Conservation (phyloP, 768 basidiomycete species). For the Naganishia vishniacii region DNA sequence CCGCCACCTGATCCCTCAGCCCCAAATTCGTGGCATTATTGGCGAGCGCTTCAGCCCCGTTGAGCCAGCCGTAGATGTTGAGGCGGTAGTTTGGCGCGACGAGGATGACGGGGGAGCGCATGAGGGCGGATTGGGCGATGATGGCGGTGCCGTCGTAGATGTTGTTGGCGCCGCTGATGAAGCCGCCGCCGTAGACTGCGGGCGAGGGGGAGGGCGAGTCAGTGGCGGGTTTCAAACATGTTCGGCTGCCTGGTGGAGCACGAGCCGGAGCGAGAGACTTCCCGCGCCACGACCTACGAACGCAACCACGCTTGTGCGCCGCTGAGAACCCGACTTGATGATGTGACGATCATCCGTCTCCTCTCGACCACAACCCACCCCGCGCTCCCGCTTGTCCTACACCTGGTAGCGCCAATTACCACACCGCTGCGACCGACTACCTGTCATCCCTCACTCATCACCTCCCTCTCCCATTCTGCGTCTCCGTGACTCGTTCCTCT, state of each 20-base stretch:
- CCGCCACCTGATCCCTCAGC: constrained; percentile 59
- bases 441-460: too few relatives aligned
- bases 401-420: too few relatives aligned
- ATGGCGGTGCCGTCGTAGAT: constrained; percentile 47
- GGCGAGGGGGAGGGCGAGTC: neutral
- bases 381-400: too few relatives aligned
- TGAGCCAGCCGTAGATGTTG: constrained; percentile 53
- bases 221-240: neutral
- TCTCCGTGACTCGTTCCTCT: too few relatives aligned
- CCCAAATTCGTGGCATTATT: constrained; percentile 54
- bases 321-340: too few relatives aligned
- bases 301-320: too few relatives aligned
- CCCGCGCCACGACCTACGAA: too few relatives aligned
- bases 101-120: constrained; percentile 54
- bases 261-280: too few relatives aligned
- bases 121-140: constrained; percentile 30
- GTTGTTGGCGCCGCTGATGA: constrained; percentile 40
- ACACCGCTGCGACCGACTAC: too few relatives aligned
- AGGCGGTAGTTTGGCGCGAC: constrained; percentile 57
- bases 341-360: too few relatives aligned
- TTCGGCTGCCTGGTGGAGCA: constrained; percentile 50
- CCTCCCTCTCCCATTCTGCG: too few relatives aligned
- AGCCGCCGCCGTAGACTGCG: constrained; percentile 51
- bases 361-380: too few relatives aligned
- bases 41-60: constrained; percentile 35